Evolutionary conservation across 108 stramenopile genomes (phyloP).

Genomic region (Skeletonema menzelii): DNA sequence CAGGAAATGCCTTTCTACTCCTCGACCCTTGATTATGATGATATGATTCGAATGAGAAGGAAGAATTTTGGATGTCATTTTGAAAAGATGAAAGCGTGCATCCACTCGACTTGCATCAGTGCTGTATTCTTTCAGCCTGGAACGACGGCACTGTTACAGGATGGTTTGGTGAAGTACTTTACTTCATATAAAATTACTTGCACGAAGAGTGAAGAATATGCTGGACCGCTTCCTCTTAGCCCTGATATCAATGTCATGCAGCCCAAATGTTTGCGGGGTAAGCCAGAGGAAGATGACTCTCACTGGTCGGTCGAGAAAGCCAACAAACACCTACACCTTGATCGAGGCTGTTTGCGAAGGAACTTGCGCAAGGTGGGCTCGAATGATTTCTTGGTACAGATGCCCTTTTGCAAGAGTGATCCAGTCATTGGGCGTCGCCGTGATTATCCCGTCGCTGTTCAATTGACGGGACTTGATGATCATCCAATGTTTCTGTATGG

Average conservation of each 20-base stretch:
- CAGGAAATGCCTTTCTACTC: neutral
- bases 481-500: neutral
- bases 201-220: neutral
- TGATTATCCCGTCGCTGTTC: slow-evolving; percentile 1
- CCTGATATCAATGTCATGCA: neutral
- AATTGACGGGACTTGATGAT: neutral
- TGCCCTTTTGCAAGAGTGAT: neutral
- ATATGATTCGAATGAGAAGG: neutral
- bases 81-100: neutral
- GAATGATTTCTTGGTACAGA: neutral
- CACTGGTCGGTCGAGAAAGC: neutral
- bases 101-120: neutral
- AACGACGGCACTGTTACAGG: neutral
- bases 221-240: neutral
- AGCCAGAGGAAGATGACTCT: neutral
- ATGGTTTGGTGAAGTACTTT: neutral
- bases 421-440: neutral
- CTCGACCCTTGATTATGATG: neutral
- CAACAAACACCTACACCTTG: neutral
- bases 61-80: neutral
- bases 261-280: neutral
- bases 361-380: neutral
- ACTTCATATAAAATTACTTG: neutral
- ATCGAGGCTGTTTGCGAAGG: slow-evolving; percentile 1
- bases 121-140: neutral